Percentiles rank a stretch among this genome's conserved stretches.
phyloP scores from a whole-genome alignment of 331 rosid genomes.

The Stylosanthes scabra region DNA sequence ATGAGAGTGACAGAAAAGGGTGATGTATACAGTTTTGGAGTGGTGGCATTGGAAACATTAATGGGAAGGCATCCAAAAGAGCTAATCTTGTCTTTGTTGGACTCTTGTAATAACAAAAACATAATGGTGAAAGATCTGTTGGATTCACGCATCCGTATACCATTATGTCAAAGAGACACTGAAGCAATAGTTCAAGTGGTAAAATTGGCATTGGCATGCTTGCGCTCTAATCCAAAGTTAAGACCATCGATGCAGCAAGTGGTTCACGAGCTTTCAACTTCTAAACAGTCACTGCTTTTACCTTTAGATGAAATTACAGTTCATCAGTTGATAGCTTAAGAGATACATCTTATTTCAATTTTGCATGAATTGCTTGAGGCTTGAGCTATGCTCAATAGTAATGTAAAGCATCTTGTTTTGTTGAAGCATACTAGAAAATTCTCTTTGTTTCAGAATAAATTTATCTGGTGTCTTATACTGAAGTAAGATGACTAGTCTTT shows the following conservation, averaged over 20 bases:
- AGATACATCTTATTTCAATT: neutral
- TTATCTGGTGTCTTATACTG: no score
- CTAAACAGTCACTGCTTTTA: neutral
- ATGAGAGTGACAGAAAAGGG: slow-evolving; percentile 36
- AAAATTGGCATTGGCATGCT: slow-evolving; percentile 35
- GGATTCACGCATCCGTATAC: slow-evolving; percentile 44
- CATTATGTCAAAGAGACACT: neutral
- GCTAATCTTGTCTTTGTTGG: slow-evolving; percentile 10
- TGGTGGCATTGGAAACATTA: slow-evolving; percentile 43
- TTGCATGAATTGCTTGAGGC: no score
- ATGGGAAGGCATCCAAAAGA: slow-evolving; percentile 56
- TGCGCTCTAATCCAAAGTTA: slow-evolving; percentile 31
- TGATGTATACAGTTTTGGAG: slow-evolving; percentile 51
- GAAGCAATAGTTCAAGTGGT: slow-evolving; percentile 16
- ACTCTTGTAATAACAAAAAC: neutral
- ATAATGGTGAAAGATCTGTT: slow-evolving; percentile 36
- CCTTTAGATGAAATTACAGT: slow-evolving; percentile 18
- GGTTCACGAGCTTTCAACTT: slow-evolving; percentile 3
- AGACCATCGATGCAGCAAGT: slow-evolving; percentile 46
- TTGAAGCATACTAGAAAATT: slow-evolving; percentile 51
- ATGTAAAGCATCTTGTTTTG: neutral
- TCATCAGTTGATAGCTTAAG: slow-evolving; percentile 15
- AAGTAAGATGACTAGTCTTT: no score
- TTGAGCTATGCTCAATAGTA: no score
- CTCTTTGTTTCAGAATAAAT: no score